Evolutionary conservation across 768 basidiomycete species (phyloP), one percentile per base, ranked within the genome.

Genomic region (Pulveroboletus sp.): DNA sequence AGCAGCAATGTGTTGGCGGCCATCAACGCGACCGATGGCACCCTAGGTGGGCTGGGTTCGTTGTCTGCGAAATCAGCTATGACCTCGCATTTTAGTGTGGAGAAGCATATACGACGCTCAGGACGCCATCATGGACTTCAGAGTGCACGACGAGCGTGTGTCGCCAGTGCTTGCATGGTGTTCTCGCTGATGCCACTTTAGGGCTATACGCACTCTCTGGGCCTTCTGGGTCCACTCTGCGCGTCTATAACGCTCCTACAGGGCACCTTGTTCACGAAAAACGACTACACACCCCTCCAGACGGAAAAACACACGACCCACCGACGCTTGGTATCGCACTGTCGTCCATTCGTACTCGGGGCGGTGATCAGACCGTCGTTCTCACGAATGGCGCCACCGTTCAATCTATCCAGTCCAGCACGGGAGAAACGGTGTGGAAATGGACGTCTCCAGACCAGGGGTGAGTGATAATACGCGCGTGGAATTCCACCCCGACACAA

Each of bases 151-250:
- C 17, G 69, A 82, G 51, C 67, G 90, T 92, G 55, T 42, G 82
- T 72, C 27, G 17, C 36, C 25, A 14, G 6, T 23, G 8, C 27
- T 17, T 5, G 8, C 4, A 24, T 45, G 20, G 20, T 11, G n/a
- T 23, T 20, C 13, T 43, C 14, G 5, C 35, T 48, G 17, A 55
- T 29, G 0, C 9, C 20, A n/a, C 17, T 5, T 17, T 46, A 92
- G 92, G 72, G 32, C 68, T 94, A 34, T 78, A 82, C 27, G 70
- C 86, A 3, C 71, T 95, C 19, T 94, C 94, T 38, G 90, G 91
- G 9, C 75, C 82, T 2, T 82, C 81, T 2, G 89, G 85, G 10
- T 72, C 84, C 4, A 85, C 72, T 2, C 69, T 91, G 17, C 81
- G 92, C 19, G 64, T 80, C 4, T 85, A 93, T 59, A 82, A 91